phyloP scores from a whole-genome alignment of 345 rosid species.

The Populus nigra region DNA sequence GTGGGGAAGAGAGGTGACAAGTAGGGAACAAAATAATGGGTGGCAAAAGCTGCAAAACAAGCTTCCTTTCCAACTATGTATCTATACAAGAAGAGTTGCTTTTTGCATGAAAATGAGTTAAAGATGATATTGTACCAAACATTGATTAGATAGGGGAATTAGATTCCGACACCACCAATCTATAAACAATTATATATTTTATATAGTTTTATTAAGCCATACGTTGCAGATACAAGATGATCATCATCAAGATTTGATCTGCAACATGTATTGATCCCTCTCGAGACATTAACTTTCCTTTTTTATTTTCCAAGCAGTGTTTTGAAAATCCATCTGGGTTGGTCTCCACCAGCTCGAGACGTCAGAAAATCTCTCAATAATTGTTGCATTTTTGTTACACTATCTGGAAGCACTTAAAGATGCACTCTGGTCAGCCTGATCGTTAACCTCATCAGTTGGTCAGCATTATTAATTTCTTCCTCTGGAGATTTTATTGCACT shows the following conservation, averaged over 20 bases:
- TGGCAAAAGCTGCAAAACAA: conserved; percentile 35
- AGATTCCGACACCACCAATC: conserved; percentile 46
- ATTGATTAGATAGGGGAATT: conserved; percentile 44
- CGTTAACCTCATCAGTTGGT: background rate
- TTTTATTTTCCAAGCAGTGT: background rate
- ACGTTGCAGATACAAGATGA: background rate
- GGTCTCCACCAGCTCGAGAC: background rate
- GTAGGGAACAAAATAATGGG: conserved; percentile 18
- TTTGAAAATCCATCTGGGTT: background rate
- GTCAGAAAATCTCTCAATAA: background rate
- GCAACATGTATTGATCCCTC: background rate
- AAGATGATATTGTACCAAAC: conserved; percentile 32
- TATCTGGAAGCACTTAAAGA: background rate
- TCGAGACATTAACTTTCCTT: background rate
- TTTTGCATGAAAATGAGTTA: conserved; percentile 44
- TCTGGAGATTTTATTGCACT: background rate
- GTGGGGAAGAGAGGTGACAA: conserved; percentile 28
- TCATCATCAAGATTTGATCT: background rate
- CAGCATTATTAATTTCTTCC: background rate
- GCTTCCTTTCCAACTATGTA: conserved; percentile 26
- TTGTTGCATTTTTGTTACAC: background rate
- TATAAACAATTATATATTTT: background rate
- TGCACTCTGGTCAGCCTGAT: background rate
- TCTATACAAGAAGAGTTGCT: conserved; percentile 18
- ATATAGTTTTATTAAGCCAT: background rate